Conservation (phyloP, 208 protist species). For the Trypanosoma boissoni region DNA sequence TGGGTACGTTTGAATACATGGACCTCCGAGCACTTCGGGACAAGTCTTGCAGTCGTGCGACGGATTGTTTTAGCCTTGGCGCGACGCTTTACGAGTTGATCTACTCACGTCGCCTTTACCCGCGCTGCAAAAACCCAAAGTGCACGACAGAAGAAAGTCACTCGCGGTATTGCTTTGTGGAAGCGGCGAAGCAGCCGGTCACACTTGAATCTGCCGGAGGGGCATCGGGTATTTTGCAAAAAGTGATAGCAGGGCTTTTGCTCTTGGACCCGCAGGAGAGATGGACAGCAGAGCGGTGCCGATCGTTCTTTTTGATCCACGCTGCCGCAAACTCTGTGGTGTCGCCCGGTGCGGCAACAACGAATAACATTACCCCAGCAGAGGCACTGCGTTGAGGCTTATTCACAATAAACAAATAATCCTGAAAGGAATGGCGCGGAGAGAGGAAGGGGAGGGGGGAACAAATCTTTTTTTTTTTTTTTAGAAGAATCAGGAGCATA, state of each 20-base stretch:
- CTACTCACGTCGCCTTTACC: conserved; percentile 66
- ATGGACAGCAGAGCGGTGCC: conserved; percentile 65
- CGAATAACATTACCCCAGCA: no score
- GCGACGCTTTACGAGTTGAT: conserved; percentile 74
- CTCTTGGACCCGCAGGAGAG: conserved; percentile 32
- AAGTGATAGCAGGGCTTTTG: conserved; percentile 48
- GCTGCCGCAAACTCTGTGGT: neutral
- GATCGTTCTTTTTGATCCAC: conserved; percentile 24
- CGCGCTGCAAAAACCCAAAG: conserved; percentile 44
- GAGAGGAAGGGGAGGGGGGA: no score
- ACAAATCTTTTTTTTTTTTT: no score
- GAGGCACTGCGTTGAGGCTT: no score
- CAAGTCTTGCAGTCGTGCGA: conserved; percentile 64
- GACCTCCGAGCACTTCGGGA: conserved; percentile 63
- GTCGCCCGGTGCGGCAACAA: no score
- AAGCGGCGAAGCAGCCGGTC: conserved; percentile 44
- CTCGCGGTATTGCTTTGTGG: conserved; percentile 70
- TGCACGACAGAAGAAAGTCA: conserved; percentile 52
- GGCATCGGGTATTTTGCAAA: conserved; percentile 32
- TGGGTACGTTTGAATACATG: conserved; percentile 90
- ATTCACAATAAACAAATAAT: no score
- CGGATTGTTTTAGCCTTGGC: conserved; percentile 79
- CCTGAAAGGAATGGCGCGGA: no score
- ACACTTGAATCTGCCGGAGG: conserved; percentile 21
- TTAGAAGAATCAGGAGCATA: no score